Evolutionary conservation across 352 stramenopile species (phyloP).

Genomic region (Chrysophaeum taylorii): DNA sequence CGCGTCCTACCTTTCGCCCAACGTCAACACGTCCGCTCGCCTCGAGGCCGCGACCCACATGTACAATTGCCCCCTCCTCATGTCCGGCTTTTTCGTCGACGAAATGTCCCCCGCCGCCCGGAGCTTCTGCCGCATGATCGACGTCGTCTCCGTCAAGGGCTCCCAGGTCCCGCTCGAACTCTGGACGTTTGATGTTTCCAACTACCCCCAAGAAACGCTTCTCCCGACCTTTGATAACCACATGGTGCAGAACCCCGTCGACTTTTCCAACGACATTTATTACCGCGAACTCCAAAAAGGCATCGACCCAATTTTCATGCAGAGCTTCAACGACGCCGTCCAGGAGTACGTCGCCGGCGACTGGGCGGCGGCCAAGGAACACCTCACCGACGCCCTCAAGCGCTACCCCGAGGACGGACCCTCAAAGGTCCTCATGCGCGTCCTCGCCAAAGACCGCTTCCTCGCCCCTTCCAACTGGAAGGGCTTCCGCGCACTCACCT

Average conservation of each 20-base stretch:
- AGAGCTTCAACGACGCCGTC: conserved; percentile 70
- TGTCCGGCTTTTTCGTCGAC: conserved; percentile 78
- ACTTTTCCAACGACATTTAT: conserved; percentile 16
- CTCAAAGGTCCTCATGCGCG: conserved; percentile 61
- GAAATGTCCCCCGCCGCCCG: conserved; percentile 66
- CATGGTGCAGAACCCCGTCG: conserved; percentile 14
- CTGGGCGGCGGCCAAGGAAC: conserved; percentile 57
- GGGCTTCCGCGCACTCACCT: conserved; percentile 66
- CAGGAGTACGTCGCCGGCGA: conserved; percentile 68
- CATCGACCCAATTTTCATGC: conserved; percentile 51
- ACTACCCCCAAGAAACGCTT: conserved; percentile 30
- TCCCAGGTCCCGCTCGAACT: conserved; percentile 80
- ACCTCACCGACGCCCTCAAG: conserved; percentile 60
- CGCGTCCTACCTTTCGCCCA: conserved; percentile 81
- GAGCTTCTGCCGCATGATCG: conserved; percentile 68
- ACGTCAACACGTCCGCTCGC: conserved; percentile 83
- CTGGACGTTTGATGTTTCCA: conserved; percentile 81
- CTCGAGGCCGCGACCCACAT: conserved; percentile 79
- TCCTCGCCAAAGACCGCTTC: conserved; percentile 61
- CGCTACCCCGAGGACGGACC: conserved; percentile 71
- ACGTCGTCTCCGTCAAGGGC: conserved; percentile 80
- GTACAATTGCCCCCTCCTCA: conserved; percentile 76
- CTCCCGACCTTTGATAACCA: background rate
- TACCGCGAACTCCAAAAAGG: conserved; percentile 25
- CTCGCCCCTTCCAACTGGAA: conserved; percentile 66